Base-by-base conservation (phyloP, 352 stramenopile species). In the Phytophthora crassamura region DNA sequence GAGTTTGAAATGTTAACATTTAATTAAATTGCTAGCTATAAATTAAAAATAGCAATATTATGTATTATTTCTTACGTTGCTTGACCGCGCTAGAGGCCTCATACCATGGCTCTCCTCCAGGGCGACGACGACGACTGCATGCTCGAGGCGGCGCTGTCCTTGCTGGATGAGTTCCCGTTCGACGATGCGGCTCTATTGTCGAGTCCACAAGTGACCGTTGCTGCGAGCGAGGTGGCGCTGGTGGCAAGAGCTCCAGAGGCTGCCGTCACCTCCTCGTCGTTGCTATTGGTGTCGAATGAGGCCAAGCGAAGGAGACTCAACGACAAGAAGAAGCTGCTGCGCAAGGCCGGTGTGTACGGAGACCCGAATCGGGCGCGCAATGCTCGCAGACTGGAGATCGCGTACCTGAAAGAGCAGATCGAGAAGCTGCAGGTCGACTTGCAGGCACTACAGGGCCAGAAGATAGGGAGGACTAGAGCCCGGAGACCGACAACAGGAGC, bases 381-480 rank as follows among this genome's bases (percentile, higher is more conserved):
- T 53, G 58, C 64, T 39, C 72, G 67, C 25, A 62, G 64, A 45
- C 50, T 75, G 52, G 75, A 84, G 57, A 66, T 86, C 42, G n/a
- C 66, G 2, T 77, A 73, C 16, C 59, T 84, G 5, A 74, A 71
- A 5, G 55, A 64, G 4, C 59, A 77, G 41, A 51, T 78, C 4
- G 58, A 61, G 18, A 72, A 82, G 32, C 41, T 86, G 25, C 53
- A 77, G 39, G 30, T 67, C 5, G 50, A 73, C 4, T 36, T 82
- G 8, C 58, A 69, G 33, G 57, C 35, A 18, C 15, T 82, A 22
- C 49, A 73, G 46, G 16, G 11, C 8, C 40, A 55, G 20, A 62
- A 55, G 30, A 40, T 32, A 47, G 9, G 11, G 41, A n/a, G 14
- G 14, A 60, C 30, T 34, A 22, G 5, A 34, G 10, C 28, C 39